Evolutionary conservation across 2,329 filamentous ascomycete genomes (phyloP), one percentile per base, ranked within the genome.

Genomic region (Xylaria arbuscula): DNA sequence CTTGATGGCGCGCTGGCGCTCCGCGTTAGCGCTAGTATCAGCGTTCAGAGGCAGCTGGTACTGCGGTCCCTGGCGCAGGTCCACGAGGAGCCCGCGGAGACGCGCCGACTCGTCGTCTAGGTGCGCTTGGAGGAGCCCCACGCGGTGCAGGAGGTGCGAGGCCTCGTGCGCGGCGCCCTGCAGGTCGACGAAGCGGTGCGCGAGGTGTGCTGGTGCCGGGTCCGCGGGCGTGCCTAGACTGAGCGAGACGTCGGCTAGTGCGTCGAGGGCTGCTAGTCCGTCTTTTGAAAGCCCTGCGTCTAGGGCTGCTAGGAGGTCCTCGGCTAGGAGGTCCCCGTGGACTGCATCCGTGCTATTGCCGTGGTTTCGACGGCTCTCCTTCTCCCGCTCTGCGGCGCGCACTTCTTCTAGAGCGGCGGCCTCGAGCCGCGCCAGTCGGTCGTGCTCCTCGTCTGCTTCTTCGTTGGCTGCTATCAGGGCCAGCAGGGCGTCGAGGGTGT

Each of bases 391-490:
- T n/a, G 67, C 68, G 58, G 72, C 77, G 10, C 58, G 68, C 19
- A 91, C 76, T 65, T 89, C 85, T 15, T 83, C 80, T 4, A 93
- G 80, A 1, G 90, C 87, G 36, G 85, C 82, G 42, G 85, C 83
- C 72, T 93, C 89, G 17, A 91, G 81, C 22, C 83, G 82, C 34
- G 86, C 82, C 10, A 92, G 75, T 1, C 90, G 79, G 2, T 83
- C 82, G 17, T 85, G 84, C 73, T 92, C 89, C 74, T 94, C 92
- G 71, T 94, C 92, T 6, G 92, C 92, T 13, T 87, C 82, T 76
- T 97, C 94, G 77, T 96, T 97, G 50, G 89, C 84, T 11, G 89
- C 84, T 22, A 92, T 92, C 8, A 97, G 85, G 32, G 90, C 87
- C 9, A 97, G 86, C 3, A 97, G 85, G 1, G 87, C 89, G 71